Evolutionary conservation across 352 stramenopile species (phyloP), one percentile per base, ranked within the genome.

Genomic region (Phytophthora crassamura): DNA sequence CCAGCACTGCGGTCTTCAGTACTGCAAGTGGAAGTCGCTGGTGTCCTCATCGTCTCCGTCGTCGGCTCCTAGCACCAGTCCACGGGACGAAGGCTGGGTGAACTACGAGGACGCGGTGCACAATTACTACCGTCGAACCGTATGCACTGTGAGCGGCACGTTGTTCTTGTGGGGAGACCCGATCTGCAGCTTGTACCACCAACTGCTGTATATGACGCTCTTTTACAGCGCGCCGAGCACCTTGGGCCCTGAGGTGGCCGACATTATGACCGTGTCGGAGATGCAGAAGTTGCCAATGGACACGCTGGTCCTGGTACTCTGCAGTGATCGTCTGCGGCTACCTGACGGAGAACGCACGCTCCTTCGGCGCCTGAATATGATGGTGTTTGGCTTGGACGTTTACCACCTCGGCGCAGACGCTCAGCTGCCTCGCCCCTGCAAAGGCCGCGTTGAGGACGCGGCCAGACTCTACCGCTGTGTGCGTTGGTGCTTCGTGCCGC

Each of bases 131-230:
- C 59, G 59, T 20, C 45, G 51, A 15, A 77, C 64, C 32, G 18
- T 74, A 22, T 71, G 64, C 8, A 69, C 45, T 4, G 56, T 78
- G 11, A 63, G 46, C 34, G 66, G 70, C 39, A 72, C 69, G 15
- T n/a, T 70, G 20, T 72, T 73, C 35, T 41, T 81, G 10, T 90
- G 80, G 81, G 70, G 75, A 18, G 74, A 90, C 42, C 69, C 63
- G 8, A 52, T 90, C 33, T 88, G 79, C 62, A 88, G 83, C 30
- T 35, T 86, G 51, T 88, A 88, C 34, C 81, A 92, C 58, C 85
- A 80, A 48, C 30, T 92, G 18, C 63, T 87, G 11, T 51, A 76
- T 15, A 75, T 67, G 35, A 84, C 79, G 32, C 54, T 90, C 3
- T 92, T 92, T 48, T 87, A 86, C 47, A 56, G 66, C 18, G 30